These are phyloP conservation scores for Tetrahymena elliotti DNA, from an alignment of 73 alveolate species.

Conservation along the genomic window DNA sequence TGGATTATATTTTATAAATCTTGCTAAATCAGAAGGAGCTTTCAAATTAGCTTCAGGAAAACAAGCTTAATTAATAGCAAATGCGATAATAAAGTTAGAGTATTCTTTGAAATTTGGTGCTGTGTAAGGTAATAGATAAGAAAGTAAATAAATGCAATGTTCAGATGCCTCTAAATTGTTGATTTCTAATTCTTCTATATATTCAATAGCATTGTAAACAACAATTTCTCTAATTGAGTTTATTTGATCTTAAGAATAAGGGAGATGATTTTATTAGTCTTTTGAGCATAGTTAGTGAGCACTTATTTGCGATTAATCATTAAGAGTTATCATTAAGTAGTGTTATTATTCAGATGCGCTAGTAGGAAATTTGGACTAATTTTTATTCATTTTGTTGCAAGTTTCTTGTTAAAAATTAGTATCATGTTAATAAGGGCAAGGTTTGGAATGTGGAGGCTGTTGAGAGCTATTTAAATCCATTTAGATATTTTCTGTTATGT, in stretches of 20 bases:
- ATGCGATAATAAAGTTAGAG: not conserved
- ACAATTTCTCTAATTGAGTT: not conserved
- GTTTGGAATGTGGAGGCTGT: not conserved
- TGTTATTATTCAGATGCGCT: not conserved
- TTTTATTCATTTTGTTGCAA: no score
- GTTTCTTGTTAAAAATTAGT: no score
- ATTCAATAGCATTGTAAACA: not conserved
- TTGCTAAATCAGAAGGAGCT: not conserved
- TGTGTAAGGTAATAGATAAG: not conserved
- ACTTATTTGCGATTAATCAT: not conserved
- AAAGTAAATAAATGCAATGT: not conserved
- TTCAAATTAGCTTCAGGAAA: not conserved
- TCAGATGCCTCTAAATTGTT: not conserved
- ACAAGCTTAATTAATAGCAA: not conserved
- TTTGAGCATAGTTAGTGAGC: not conserved
- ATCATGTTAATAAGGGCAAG: not conserved
- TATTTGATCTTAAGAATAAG: not conserved
- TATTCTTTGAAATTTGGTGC: not conserved
- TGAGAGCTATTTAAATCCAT: not conserved
- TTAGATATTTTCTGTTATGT: not conserved
- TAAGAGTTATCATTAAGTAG: not conserved
- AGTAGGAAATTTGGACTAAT: no score
- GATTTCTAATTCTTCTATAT: not conserved
- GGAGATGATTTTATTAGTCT: not conserved
- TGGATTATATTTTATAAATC: not conserved